Conservation (phyloP, 192 early-diverging fungal species). For the Irineochytrium annulatum region DNA sequence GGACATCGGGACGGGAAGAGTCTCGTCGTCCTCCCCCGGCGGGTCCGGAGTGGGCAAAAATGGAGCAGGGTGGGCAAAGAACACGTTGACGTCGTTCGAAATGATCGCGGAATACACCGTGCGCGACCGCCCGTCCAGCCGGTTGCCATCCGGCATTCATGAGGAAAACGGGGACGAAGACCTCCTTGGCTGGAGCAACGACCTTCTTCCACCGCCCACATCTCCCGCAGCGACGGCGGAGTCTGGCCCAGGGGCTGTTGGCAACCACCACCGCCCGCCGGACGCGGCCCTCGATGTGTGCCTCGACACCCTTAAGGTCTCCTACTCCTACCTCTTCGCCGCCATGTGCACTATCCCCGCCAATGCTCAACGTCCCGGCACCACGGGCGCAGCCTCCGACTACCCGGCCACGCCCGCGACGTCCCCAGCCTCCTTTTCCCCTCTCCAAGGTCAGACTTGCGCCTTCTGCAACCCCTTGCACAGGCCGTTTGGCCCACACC, state of each 20-base stretch:
- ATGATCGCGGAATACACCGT: not conserved
- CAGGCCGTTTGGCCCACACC: too few species aligned
- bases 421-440: too few species aligned
- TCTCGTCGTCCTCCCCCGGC: not conserved
- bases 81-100: not conserved
- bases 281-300: not conserved
- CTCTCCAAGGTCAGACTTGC: too few species aligned
- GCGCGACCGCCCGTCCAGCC: too few species aligned
- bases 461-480: too few species aligned
- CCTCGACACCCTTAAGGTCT: not conserved
- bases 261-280: not conserved
- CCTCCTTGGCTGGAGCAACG: too few species aligned
- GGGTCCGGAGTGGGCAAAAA: too few species aligned
- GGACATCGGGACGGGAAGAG: not conserved
- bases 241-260: too few species aligned
- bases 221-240: not conserved
- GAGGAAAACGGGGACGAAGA: too few species aligned
- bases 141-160: too few species aligned
- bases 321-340: not conserved
- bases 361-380: not conserved
- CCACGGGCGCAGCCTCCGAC: not conserved
- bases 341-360: not conserved
- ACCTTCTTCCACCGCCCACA: not conserved
- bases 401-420: not conserved
- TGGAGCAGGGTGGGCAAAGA: too few species aligned